Evolutionary conservation across 1,284 basidiomycete genomes (phyloP), one percentile per base, ranked within the genome.

Genomic region (Puccinia coronata): DNA sequence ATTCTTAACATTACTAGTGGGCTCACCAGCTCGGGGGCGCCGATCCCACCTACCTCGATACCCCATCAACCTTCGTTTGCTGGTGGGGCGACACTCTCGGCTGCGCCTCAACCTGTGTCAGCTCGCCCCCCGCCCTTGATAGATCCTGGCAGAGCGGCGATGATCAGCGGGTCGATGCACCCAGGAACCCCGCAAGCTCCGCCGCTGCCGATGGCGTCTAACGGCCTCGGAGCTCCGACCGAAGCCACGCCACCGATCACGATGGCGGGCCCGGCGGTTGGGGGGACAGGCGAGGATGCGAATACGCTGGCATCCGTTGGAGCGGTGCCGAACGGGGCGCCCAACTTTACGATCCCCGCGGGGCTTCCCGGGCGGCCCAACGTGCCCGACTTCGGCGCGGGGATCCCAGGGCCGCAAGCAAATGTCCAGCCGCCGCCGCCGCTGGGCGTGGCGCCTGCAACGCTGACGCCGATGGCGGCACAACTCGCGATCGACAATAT

Each of bases 71-170:
- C 47, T 43, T 71, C 75, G 39, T 47, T 77, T 25, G 67, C 81
- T 55, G 55, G 85, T 82, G 55, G 83, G 74, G 67, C 82, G 77
- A 79, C 84, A 82, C 61, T 84, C 83, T 53, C 84, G 84, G 82
- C 83, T 18, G 83, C 82, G 23, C 84, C 83, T 9, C 78, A 83
- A 51, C 82, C 82, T 49, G 88, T 90, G 34, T 31, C 80, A 47
- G 31, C 78, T 25, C 31, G 82, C 20, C 92, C 92, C 9, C 23
- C 67, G 20, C 91, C 91, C 18, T 90, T 94, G 73, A 97, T 80
- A 18, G 78, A 80, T 51, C 78, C 78, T 20, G 78, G 78, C 28
- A 51, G 78, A 63, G 78, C 78, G 23, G 78, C 78, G 14, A 80
- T 80, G 78, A 80, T 80, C 3, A 57, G 51, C 41, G 78, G 78